phyloP scores from a whole-genome alignment of 805 yeast species.

The Ogataea chonburiensis region DNA sequence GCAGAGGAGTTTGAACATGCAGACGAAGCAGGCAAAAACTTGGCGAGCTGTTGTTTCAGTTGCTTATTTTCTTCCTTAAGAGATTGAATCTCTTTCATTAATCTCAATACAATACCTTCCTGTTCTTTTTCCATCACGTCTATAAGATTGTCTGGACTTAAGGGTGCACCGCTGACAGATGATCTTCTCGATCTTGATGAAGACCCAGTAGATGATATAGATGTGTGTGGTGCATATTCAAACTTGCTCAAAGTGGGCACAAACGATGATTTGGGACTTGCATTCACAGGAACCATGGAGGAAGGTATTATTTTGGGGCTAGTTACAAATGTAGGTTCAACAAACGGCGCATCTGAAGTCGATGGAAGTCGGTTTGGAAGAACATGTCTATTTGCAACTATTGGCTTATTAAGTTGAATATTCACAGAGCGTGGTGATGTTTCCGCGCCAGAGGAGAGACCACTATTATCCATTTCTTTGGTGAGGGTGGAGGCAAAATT shows the following conservation, averaged over 20 bases:
- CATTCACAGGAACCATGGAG: conserved; percentile 6
- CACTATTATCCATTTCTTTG: conserved; percentile 5
- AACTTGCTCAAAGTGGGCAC: conserved; percentile 15
- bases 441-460: conserved; percentile 7
- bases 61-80: conserved; percentile 53
- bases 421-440: conserved; percentile 19
- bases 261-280: conserved; percentile 15
- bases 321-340: conserved; percentile 13
- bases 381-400: conserved; percentile 21
- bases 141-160: conserved; percentile 48
- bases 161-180: conserved; percentile 17
- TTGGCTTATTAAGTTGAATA: conserved; percentile 19
- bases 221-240: conserved; percentile 22
- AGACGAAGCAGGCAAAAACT: conserved; percentile 16
- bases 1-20: conserved; percentile 20
- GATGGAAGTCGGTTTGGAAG: conserved; percentile 27
- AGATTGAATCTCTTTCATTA: conserved; percentile 58
- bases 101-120: conserved; percentile 66
- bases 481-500: too few relatives aligned
- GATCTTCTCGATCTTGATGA: conserved; percentile 22
- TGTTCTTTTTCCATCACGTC: conserved; percentile 71
- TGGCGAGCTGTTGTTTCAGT: conserved; percentile 35
- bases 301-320: conserved; percentile 19
- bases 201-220: conserved; percentile 24
- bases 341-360: conserved; percentile 18